phyloP scores from a whole-genome alignment of 768 basidiomycete genomes.

The Agrocybe praecox region DNA sequence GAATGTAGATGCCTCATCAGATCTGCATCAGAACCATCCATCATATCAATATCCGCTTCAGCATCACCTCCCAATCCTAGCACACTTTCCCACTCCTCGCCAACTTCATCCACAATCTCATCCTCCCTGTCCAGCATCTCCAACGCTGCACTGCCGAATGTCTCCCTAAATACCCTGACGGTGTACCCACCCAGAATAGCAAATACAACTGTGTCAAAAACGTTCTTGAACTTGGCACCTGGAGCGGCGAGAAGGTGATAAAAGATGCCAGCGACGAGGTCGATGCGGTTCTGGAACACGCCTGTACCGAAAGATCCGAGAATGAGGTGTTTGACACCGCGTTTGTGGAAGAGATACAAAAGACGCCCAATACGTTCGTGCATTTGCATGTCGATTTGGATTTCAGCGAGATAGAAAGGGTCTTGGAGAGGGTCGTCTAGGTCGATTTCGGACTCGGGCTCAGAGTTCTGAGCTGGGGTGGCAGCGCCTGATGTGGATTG shows the following conservation, averaged over 20 bases:
- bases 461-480: not conserved
- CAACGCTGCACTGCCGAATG: constrained; percentile 14
- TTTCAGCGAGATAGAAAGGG: constrained; percentile 16
- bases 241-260: constrained; percentile 54
- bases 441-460: not conserved
- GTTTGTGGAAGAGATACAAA: constrained; percentile 63
- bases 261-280: constrained; percentile 64
- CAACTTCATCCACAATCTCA: constrained; percentile 6
- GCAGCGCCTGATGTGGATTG: not conserved
- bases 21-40: not conserved
- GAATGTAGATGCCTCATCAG: not conserved
- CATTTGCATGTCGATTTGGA: constrained; percentile 57
- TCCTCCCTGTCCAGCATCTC: constrained; percentile 16
- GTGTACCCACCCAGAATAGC: constrained; percentile 49
- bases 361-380: constrained; percentile 72
- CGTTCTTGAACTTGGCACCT: constrained; percentile 53
- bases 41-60: not conserved
- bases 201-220: constrained; percentile 68
- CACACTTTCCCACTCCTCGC: not conserved
- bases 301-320: constrained; percentile 82
- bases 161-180: constrained; percentile 26
- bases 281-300: constrained; percentile 68
- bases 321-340: constrained; percentile 60
- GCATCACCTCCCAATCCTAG: not conserved
- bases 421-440: constrained; percentile 3